Evolutionary conservation across 192 early-diverging fungal species (phyloP).

Genomic region (Entomortierella lignicola): DNA sequence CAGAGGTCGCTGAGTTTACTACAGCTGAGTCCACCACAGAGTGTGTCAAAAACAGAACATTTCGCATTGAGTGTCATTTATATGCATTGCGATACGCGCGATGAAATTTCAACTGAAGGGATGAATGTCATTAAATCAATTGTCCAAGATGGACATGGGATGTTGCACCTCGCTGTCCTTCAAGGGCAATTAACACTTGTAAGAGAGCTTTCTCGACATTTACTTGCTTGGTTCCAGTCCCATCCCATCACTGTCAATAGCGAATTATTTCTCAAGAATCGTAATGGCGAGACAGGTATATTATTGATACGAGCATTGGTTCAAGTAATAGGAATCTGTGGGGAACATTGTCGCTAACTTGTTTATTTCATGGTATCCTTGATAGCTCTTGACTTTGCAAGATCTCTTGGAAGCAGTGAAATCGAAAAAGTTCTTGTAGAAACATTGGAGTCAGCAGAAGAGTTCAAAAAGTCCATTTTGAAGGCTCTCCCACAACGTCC

Average conservation of each 20-base stretch:
- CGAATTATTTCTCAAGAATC: slow-evolving; percentile 14
- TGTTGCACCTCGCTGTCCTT: slow-evolving; percentile 35
- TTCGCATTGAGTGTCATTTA: slow-evolving; percentile 46
- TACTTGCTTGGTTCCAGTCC: slow-evolving; percentile 9
- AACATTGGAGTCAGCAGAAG: slow-evolving; percentile 16
- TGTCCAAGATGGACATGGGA: slow-evolving; percentile 30
- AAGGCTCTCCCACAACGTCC: not conserved
- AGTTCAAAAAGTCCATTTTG: slow-evolving; percentile 11
- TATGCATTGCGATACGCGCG: slow-evolving; percentile 34
- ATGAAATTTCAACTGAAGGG: slow-evolving; percentile 12
- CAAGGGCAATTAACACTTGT: slow-evolving; percentile 29
- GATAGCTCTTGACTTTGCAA: slow-evolving; percentile 40
- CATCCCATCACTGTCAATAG: not conserved
- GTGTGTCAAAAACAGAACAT: slow-evolving; percentile 34
- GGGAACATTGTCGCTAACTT: not conserved
- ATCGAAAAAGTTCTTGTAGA: slow-evolving; percentile 24
- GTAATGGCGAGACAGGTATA: slow-evolving; percentile 35
- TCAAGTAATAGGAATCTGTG: too few relatives aligned
- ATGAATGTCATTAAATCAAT: slow-evolving; percentile 6
- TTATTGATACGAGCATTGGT: too few relatives aligned
- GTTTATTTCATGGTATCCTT: not conserved
- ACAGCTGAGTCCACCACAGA: slow-evolving; percentile 25
- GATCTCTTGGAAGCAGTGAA: slow-evolving; percentile 9
- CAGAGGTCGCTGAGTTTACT: slow-evolving; percentile 29
- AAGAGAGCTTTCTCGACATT: slow-evolving; percentile 41